These are phyloP conservation scores for Xanthoparmelia taractica DNA, from an alignment of 495 filamentous ascomycete genomes.

Conservation along the genomic window DNA sequence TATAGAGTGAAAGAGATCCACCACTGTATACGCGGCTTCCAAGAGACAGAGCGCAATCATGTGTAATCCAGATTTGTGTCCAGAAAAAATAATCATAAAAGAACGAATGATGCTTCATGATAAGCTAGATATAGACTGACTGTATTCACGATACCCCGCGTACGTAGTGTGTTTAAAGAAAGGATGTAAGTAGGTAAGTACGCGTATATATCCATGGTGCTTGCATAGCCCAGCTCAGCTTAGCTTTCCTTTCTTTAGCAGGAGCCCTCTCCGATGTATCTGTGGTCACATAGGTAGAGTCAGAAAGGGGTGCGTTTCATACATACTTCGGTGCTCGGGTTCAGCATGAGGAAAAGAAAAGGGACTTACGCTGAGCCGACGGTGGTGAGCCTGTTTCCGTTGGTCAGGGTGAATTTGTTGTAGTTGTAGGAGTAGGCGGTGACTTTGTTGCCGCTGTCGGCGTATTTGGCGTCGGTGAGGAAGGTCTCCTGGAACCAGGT, in stretches of 20 bases:
- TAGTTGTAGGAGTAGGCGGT: slow-evolving; percentile 1
- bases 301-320: no score
- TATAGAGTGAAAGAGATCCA: no score
- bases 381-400: not conserved
- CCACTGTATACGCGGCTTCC: not conserved
- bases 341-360: not conserved
- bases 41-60: not conserved
- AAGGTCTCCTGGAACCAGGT: not conserved
- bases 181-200: not conserved
- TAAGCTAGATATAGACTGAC: not conserved
- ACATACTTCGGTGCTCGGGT: no score
- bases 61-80: no score
- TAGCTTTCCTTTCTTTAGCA: not conserved
- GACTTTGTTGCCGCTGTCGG: not conserved
- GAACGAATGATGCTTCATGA: not conserved
- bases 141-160: not conserved
- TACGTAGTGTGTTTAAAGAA: not conserved
- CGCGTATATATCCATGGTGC: no score
- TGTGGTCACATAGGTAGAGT: not conserved
- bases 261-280: not conserved
- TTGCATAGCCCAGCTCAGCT: no score
- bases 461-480: not conserved
- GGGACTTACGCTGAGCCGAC: slow-evolving; percentile 1
- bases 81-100: no score
- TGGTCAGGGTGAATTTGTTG: not conserved